Evolutionary conservation across 805 yeast species (phyloP).

Genomic region (Yamadazyma laniorum): DNA sequence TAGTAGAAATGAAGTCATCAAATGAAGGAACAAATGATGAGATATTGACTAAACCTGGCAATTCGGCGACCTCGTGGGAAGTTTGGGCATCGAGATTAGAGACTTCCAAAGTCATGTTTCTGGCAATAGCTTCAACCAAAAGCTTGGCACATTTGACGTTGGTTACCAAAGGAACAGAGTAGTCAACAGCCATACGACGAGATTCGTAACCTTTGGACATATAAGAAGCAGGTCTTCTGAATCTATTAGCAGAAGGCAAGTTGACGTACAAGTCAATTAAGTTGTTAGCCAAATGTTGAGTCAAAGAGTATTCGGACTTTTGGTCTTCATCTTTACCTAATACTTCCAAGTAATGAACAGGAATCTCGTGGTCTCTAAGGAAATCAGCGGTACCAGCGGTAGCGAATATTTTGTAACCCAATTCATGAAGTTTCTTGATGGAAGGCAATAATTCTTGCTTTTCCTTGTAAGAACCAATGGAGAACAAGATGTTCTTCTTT

Average conservation of each 20-base stretch:
- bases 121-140: conserved; percentile 87
- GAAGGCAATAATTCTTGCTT: conserved; percentile 90
- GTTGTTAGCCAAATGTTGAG: conserved; percentile 95
- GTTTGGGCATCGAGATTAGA: conserved; percentile 84
- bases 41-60: conserved; percentile 87
- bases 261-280: conserved; percentile 94
- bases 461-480: conserved; percentile 96
- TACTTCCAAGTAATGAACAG: conserved; percentile 93
- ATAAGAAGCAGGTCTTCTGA: conserved; percentile 98
- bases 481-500: conserved; percentile 87
- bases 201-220: conserved; percentile 96
- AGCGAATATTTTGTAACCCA: conserved; percentile 91
- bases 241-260: conserved; percentile 93
- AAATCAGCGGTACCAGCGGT: conserved; percentile 99
- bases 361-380: conserved; percentile 89
- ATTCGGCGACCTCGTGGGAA: conserved; percentile 73
- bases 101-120: conserved; percentile 66
- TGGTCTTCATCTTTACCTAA: conserved; percentile 71
- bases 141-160: conserved; percentile 97
- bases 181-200: conserved; percentile 99
- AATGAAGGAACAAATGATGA: conserved; percentile 75
- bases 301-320: conserved; percentile 89
- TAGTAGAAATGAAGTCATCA: conserved; percentile 63
- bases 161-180: conserved; percentile 95
- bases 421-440: conserved; percentile 71